Conservation (phyloP, 1,139 yeast species). For the Diutina catenulata region DNA sequence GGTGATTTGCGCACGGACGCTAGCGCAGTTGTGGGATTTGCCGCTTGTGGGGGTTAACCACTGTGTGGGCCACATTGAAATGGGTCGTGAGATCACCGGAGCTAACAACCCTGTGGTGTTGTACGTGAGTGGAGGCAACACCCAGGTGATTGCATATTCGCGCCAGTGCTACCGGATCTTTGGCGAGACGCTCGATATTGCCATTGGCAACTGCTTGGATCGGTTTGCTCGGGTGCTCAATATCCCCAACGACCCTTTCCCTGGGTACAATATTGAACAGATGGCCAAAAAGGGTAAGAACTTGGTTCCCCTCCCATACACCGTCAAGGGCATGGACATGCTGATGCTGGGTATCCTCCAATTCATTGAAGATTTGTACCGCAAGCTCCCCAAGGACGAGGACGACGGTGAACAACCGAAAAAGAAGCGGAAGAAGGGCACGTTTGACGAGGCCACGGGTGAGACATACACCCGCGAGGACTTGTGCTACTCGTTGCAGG, state of each 20-base stretch:
- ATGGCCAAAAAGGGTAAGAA: constrained; percentile 67
- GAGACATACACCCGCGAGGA: constrained; percentile 67
- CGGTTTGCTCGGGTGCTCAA: constrained; percentile 84
- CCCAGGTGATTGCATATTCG: constrained; percentile 95
- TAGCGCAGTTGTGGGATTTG: constrained; percentile 66
- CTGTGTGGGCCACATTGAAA: constrained; percentile 95
- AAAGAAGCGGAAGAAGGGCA: constrained; percentile 10
- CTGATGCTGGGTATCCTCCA: constrained; percentile 95
- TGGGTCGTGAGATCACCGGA: constrained; percentile 97
- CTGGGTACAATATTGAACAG: constrained; percentile 95
- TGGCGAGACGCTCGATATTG: constrained; percentile 95
- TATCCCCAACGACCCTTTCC: constrained; percentile 90
- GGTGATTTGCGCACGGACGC: constrained; percentile 83
- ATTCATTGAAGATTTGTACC: constrained; percentile 68
- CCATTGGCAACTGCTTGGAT: constrained; percentile 94
- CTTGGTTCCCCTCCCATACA: constrained; percentile 75
- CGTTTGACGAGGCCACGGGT: constrained; percentile 39
- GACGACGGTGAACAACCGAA: constrained; percentile 30
- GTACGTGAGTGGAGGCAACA: constrained; percentile 96
- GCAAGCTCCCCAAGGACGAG: constrained; percentile 35
- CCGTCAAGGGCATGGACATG: constrained; percentile 97
- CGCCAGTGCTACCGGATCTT: constrained; percentile 86
- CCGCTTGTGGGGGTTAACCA: constrained; percentile 95
- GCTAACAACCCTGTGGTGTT: constrained; percentile 92
- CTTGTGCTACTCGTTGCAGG: constrained; percentile 86